Base-by-base conservation (phyloP, 2,329 filamentous ascomycete species). In the Colletotrichum sidae region DNA sequence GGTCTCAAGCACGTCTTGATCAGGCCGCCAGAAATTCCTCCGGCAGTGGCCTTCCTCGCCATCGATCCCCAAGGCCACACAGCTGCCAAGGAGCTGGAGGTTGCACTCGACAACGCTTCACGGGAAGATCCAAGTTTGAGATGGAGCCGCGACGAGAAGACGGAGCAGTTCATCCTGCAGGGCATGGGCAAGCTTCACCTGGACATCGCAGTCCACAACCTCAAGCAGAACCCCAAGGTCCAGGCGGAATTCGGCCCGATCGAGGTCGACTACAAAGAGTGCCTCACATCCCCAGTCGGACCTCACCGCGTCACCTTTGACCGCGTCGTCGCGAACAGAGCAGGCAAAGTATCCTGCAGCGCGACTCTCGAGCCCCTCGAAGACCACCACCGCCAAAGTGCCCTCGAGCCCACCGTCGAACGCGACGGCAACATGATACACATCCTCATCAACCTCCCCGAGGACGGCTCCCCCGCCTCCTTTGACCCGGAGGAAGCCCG, bases 131-230 rank as follows among this genome's bases (percentile, higher is more conserved):
- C 96, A 0, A 97, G 94, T 76, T 82, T 99, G 25, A 88, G 96
- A 61, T 92, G 97, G 74, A 92, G 86, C 41, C 84, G 92, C 37
- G 93, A 98, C 71, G 89, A 95, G 67, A 96, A 97, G 75, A 94
- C 93, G 1, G 96, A 96, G 2, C 94, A 97, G 73, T 97, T 96
- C 51, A 90, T 97, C 38, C 84, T 99, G 0, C 94, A 94, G 57
- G 96, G 96, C 4, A 98, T 99, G 96, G 96, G 96, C 8, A 93
- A 97, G 72, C 86, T 99, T 35, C 96, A 99, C 77, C 84, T 99
- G 1, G 96, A 99, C 72, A 96, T 99, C 53, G 94, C 95, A 0
- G 84, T 93, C 54, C 93, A 98, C 76, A 88, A 94, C 47, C 87
- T 99, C 9, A 89, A 96, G 69, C 92, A 93, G 56, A 93, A 97